phyloP scores from a whole-genome alignment of 805 yeast species.

The Metschnikowia vanudenii region DNA sequence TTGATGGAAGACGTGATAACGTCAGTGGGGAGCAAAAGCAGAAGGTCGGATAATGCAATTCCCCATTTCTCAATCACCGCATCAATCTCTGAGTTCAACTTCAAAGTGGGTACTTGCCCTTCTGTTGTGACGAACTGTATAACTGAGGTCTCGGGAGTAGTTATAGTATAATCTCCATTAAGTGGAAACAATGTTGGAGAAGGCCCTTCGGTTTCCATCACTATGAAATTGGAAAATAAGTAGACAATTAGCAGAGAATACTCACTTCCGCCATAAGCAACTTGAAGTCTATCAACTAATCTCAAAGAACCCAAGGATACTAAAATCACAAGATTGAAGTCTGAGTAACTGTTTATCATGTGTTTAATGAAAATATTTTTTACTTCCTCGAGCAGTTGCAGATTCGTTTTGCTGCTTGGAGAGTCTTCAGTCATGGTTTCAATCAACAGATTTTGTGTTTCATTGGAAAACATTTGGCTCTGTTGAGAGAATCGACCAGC shows the following conservation, averaged over 20 bases:
- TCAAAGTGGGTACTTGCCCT: slow-evolving; percentile 15
- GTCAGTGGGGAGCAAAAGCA: slow-evolving; percentile 33
- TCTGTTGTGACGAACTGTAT: slow-evolving; percentile 20
- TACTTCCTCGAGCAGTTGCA: slow-evolving; percentile 22
- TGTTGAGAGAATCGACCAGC: not conserved
- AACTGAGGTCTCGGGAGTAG: slow-evolving; percentile 27
- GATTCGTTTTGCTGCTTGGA: not conserved
- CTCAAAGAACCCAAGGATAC: slow-evolving; percentile 35
- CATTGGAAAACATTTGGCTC: not conserved
- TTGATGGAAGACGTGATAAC: slow-evolving; percentile 35
- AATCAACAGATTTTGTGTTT: not conserved
- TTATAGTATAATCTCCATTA: slow-evolving; percentile 12
- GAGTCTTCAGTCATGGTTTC: not conserved
- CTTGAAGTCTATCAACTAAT: slow-evolving; percentile 33
- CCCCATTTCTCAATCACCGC: slow-evolving; percentile 46
- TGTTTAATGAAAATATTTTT: slow-evolving; percentile 30
- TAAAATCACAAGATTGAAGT: slow-evolving; percentile 26
- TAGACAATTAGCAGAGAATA: slow-evolving; percentile 23
- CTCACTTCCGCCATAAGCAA: slow-evolving; percentile 19
- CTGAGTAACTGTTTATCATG: slow-evolving; percentile 25
- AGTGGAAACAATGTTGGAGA: slow-evolving; percentile 16
- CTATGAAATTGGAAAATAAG: slow-evolving; percentile 34
- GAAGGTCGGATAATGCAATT: slow-evolving; percentile 37
- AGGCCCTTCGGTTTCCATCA: slow-evolving; percentile 23
- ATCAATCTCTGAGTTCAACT: slow-evolving; percentile 28